Evolutionary conservation across 1,139 yeast species (phyloP).

Genomic region (Kodamaea derodonti): DNA sequence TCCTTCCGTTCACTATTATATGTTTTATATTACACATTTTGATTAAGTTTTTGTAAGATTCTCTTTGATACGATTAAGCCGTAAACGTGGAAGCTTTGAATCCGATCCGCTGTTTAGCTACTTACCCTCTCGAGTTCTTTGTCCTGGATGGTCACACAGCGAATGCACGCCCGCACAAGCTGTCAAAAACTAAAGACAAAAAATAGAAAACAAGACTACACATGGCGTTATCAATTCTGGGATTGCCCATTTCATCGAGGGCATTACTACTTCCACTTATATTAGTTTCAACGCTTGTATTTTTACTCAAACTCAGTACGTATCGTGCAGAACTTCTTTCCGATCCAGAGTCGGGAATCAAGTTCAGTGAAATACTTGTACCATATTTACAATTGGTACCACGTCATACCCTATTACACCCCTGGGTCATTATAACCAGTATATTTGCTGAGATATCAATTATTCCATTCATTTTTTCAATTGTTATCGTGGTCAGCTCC

Average conservation of each 20-base stretch:
- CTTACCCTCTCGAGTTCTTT: too few species aligned
- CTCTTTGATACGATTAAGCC: too few species aligned
- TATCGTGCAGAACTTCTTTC: conserved; percentile 7
- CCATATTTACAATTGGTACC: conserved; percentile 76
- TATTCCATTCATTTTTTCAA: conserved; percentile 47
- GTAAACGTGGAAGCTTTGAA: too few species aligned
- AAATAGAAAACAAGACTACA: neutral
- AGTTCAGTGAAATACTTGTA: conserved; percentile 41
- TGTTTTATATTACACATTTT: conserved; percentile 6
- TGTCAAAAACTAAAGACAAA: too few species aligned
- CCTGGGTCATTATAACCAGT: conserved; percentile 75
- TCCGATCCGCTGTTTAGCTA: too few species aligned
- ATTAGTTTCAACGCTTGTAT: conserved; percentile 22
- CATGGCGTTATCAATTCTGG: conserved; percentile 4
- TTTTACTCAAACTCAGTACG: conserved; percentile 25
- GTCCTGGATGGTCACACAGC: too few species aligned
- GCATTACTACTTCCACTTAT: conserved; percentile 21
- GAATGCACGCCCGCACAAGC: too few species aligned
- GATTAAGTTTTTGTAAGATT: too few species aligned
- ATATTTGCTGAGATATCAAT: conserved; percentile 67
- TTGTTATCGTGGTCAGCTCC: conserved; percentile 50
- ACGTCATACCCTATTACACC: conserved; percentile 51
- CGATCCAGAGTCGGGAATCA: conserved; percentile 3
- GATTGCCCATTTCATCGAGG: conserved; percentile 7
- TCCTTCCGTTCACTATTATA: conserved; percentile 4